phyloP scores from a whole-genome alignment of 140 eudicot species.

The Ambrosia hybrid region DNA sequence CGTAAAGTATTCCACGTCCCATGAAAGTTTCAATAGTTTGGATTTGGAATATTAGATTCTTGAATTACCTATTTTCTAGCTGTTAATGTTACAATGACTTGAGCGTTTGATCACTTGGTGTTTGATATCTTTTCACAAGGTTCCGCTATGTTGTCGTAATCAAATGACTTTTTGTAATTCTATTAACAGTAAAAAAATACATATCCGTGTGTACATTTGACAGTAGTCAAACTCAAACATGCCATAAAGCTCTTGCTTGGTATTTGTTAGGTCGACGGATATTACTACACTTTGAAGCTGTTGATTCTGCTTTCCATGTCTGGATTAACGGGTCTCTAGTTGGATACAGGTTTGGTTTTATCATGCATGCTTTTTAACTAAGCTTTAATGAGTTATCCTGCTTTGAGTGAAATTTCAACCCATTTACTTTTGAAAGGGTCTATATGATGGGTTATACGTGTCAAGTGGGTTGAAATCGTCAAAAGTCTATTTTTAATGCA shows the following conservation, averaged over 20 bases:
- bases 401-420: neutral
- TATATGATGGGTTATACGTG: neutral
- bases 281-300: conserved; percentile 94
- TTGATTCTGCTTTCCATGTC: conserved; percentile 92
- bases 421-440: neutral
- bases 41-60: too few relatives aligned
- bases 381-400: conserved; percentile 7
- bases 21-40: neutral
- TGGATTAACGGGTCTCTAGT: conserved; percentile 85
- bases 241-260: conserved; percentile 2
- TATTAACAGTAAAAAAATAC: neutral
- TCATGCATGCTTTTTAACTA: conserved; percentile 16
- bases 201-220: conserved; percentile 8
- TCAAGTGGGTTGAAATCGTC: neutral
- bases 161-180: neutral
- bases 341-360: conserved; percentile 82
- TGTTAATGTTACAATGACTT: neutral
- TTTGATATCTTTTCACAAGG: neutral
- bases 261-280: conserved; percentile 78
- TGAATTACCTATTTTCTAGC: neutral
- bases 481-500: neutral
- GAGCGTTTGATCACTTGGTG: neutral
- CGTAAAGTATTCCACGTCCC: neutral
- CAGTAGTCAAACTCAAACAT: conserved; percentile 2
- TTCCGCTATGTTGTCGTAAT: neutral